Conservation (phyloP, 83 land plant species). For the Picea abies region DNA sequence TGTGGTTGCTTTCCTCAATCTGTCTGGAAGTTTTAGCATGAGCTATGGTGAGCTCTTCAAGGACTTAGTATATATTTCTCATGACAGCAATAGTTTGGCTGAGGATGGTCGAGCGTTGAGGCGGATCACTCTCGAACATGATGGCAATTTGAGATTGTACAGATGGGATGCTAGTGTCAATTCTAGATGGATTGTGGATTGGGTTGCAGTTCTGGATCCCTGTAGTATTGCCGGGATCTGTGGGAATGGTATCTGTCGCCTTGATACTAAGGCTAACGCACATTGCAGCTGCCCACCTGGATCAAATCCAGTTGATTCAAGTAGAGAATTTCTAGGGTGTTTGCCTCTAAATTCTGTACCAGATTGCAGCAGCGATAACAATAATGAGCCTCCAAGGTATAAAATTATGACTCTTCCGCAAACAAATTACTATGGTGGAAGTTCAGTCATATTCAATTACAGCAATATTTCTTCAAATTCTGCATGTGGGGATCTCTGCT, state of each 20-base stretch:
- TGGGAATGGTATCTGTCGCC: constrained; percentile 48
- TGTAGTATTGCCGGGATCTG: constrained; percentile 57
- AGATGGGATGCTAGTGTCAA: constrained; percentile 53
- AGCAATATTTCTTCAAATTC: constrained; percentile 30
- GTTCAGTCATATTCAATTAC: constrained; percentile 48
- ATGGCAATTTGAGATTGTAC: constrained; percentile 39
- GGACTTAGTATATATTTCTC: constrained; percentile 37
- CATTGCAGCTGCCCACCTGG: constrained; percentile 41
- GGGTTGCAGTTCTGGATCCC: constrained; percentile 57
- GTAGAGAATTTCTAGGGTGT: constrained; percentile 6
- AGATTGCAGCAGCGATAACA: constrained; percentile 13
- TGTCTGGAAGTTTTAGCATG: constrained; percentile 44
- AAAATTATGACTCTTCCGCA: constrained; percentile 30
- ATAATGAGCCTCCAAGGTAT: constrained; percentile 15
- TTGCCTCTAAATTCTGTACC: neutral
- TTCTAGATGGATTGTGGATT: constrained; percentile 46
- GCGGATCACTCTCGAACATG: constrained; percentile 35
- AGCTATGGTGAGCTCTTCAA: constrained; percentile 34
- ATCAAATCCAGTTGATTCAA: constrained; percentile 10
- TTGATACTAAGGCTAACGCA: constrained; percentile 41
- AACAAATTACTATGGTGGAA: constrained; percentile 41
- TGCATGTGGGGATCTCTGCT: constrained; percentile 42
- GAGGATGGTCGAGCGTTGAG: constrained; percentile 18
- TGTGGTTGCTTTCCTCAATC: constrained; percentile 38
- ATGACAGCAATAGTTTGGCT: constrained; percentile 22